A percentile compares a stretch with the other conserved stretches of the same genome.
phyloP scores from a whole-genome alignment of 495 filamentous ascomycete species.

The Cenococcum geophilum region DNA sequence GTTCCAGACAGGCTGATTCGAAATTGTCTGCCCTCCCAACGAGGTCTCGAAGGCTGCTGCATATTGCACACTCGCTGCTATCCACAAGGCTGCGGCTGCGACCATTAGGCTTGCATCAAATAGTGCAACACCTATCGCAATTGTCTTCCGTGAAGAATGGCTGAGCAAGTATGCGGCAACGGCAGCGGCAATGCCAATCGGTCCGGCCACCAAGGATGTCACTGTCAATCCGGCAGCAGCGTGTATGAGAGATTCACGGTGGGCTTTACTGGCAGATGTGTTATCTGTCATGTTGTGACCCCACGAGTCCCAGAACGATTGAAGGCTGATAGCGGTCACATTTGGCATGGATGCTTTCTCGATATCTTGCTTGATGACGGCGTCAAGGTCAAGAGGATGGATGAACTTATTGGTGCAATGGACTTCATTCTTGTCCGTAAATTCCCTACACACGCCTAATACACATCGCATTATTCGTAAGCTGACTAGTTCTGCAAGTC shows the following conservation, averaged over 20 bases:
- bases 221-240: constrained; percentile 6
- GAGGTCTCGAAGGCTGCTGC: constrained; percentile 8
- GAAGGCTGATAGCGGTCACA: background rate
- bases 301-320: constrained; percentile 10
- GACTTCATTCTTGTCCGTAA: background rate
- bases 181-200: background rate
- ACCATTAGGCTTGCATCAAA: constrained; percentile 6
- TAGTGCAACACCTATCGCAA: background rate
- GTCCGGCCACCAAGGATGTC: background rate
- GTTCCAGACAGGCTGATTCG: background rate
- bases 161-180: background rate
- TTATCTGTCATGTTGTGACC: constrained; percentile 1
- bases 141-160: background rate
- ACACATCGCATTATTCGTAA: background rate
- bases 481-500: background rate
- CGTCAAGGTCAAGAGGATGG: constrained; percentile 2
- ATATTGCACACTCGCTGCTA: constrained; percentile 1
- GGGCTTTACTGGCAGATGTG: background rate
- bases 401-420: background rate
- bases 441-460: background rate
- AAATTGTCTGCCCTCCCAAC: background rate
- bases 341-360: background rate
- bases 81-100: constrained; percentile 2
- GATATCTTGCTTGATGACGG: constrained; percentile 9
- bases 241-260: constrained; percentile 3